phyloP scores from a whole-genome alignment of 345 rosid genomes.

The Linum tenue region DNA sequence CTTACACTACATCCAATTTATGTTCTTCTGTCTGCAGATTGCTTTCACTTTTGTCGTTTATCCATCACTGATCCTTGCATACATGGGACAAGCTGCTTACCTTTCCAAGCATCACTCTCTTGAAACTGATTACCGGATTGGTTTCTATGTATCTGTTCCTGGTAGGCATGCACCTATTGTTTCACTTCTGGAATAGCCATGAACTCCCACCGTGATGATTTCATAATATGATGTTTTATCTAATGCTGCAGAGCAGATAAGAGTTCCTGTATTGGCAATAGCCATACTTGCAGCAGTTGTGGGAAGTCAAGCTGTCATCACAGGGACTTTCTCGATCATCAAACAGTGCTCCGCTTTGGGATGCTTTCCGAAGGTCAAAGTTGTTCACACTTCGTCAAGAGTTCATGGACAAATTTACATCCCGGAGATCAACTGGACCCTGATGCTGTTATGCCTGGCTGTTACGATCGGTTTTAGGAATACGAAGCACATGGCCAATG shows the following conservation, averaged over 20 bases:
- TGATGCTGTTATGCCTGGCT: slow-evolving; percentile 20
- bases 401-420: neutral
- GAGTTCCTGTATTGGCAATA: slow-evolving; percentile 4
- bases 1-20: neutral
- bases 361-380: slow-evolving; percentile 21
- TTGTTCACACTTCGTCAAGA: slow-evolving; percentile 16
- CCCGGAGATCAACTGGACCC: slow-evolving; percentile 22
- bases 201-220: neutral
- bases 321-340: neutral
- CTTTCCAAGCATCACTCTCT: slow-evolving; percentile 19
- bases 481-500: slow-evolving; percentile 17
- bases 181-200: neutral
- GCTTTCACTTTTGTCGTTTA: slow-evolving; percentile 20
- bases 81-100: slow-evolving; percentile 25
- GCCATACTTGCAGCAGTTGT: slow-evolving; percentile 14
- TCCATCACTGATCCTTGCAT: slow-evolving; percentile 22
- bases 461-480: slow-evolving; percentile 18
- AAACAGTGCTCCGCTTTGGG: slow-evolving; percentile 16
- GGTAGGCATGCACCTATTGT: slow-evolving; percentile 19
- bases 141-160: slow-evolving; percentile 21
- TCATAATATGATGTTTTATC: neutral
- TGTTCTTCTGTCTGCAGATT: slow-evolving; percentile 24
- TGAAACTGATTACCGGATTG: slow-evolving; percentile 14
- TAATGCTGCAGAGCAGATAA: slow-evolving; percentile 14
- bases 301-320: slow-evolving; percentile 23